Percentiles rank a stretch among this genome's conserved stretches.
phyloP scores from a whole-genome alignment of 2,329 filamentous ascomycete species.

The Alternaria incomplexa region DNA sequence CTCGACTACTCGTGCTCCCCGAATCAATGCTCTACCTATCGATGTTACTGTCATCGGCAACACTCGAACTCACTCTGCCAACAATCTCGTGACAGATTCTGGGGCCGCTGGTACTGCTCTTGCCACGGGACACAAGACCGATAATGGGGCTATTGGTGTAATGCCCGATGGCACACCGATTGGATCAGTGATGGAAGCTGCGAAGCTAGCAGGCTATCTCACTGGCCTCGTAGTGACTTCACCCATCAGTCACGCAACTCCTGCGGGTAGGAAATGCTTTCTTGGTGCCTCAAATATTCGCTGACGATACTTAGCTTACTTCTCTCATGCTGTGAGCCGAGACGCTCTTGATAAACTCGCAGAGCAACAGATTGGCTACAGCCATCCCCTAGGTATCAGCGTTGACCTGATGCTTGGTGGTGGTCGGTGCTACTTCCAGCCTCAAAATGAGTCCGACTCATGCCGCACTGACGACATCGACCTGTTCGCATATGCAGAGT shows the following conservation, averaged over 20 bases:
- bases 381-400: slow-evolving; percentile 48
- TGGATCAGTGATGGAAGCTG: slow-evolving; percentile 51
- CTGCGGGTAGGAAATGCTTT: slow-evolving; percentile 11
- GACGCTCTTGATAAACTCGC: slow-evolving; percentile 48
- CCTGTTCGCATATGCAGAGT: slow-evolving; percentile 44
- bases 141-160: slow-evolving; percentile 47
- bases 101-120: slow-evolving; percentile 51
- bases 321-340: slow-evolving; percentile 44
- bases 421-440: slow-evolving; percentile 52
- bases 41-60: slow-evolving; percentile 31
- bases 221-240: slow-evolving; percentile 53
- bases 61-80: slow-evolving; percentile 26
- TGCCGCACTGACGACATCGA: slow-evolving; percentile 50
- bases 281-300: neutral
- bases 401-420: slow-evolving; percentile 52
- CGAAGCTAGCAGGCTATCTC: slow-evolving; percentile 49
- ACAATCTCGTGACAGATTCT: slow-evolving; percentile 52
- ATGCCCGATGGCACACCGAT: slow-evolving; percentile 42
- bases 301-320: slow-evolving; percentile 26
- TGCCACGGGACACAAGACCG: slow-evolving; percentile 50
- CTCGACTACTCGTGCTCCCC: slow-evolving; percentile 22
- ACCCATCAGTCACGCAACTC: slow-evolving; percentile 42
- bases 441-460: slow-evolving; percentile 43
- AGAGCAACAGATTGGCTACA: slow-evolving; percentile 50
- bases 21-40: slow-evolving; percentile 23